These are phyloP conservation scores for Meira miltonrushii DNA, from an alignment of 1,284 basidiomycete species.

Conservation along the genomic window DNA sequence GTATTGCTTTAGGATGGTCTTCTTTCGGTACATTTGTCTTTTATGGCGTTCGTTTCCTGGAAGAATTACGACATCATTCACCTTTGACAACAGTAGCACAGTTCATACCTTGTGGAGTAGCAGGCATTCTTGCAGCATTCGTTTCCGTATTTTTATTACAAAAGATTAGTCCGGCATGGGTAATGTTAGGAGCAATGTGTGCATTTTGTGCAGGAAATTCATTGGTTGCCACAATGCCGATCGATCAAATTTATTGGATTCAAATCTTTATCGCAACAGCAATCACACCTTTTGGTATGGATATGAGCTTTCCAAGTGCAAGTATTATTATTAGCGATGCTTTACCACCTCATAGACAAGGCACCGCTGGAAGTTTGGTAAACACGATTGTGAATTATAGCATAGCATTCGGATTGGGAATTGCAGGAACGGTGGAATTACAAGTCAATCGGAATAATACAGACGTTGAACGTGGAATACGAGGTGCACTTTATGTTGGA, in stretches of 20 bases:
- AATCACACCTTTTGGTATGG: slow-evolving; percentile 36
- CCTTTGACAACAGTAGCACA: neutral
- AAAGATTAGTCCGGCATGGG: slow-evolving; percentile 19
- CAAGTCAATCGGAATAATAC: slow-evolving; percentile 14
- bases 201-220: slow-evolving; percentile 30
- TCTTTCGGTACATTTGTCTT: slow-evolving; percentile 34
- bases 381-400: slow-evolving; percentile 41
- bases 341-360: slow-evolving; percentile 29
- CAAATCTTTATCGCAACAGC: slow-evolving; percentile 21
- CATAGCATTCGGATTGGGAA: slow-evolving; percentile 35
- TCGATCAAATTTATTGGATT: slow-evolving; percentile 21
- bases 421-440: slow-evolving; percentile 34
- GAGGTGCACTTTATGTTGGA: slow-evolving; percentile 13
- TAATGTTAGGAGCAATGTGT: slow-evolving; percentile 28
- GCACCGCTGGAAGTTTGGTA: slow-evolving; percentile 32
- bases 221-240: slow-evolving; percentile 22
- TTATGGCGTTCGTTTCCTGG: slow-evolving; percentile 19
- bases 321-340: slow-evolving; percentile 31
- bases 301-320: slow-evolving; percentile 31
- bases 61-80: slow-evolving; percentile 1
- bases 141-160: neutral
- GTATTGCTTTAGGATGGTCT: slow-evolving; percentile 28
- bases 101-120: neutral
- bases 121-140: neutral
- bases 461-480: slow-evolving; percentile 7